Percentiles rank a stretch among this genome's conserved stretches.
phyloP scores from a whole-genome alignment of 495 filamentous ascomycete species.

The Halenospora varia region DNA sequence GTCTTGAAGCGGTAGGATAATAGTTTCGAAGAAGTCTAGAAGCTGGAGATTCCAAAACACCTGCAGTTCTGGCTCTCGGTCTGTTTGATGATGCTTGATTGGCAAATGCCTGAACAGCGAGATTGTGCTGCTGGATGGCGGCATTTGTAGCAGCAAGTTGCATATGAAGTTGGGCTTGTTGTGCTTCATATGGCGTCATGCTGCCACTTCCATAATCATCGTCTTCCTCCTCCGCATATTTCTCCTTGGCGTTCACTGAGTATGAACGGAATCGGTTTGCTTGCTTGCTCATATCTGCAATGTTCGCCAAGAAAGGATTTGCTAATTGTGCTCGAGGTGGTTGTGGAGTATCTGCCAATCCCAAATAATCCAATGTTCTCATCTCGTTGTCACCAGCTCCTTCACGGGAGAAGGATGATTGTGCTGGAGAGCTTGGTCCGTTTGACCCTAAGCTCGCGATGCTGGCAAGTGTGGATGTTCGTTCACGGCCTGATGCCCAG shows the following conservation, averaged over 20 bases:
- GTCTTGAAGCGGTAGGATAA: constrained; percentile 72
- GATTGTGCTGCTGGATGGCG: constrained; percentile 88
- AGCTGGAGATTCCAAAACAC: constrained; percentile 81
- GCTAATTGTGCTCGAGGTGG: constrained; percentile 68
- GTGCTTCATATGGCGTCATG: constrained; percentile 62
- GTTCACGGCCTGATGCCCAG: constrained; percentile 72
- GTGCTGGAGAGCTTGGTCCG: constrained; percentile 79
- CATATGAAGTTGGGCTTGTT: constrained; percentile 61
- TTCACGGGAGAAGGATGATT: constrained; percentile 86
- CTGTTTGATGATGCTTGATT: constrained; percentile 75
- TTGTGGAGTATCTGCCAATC: constrained; percentile 90
- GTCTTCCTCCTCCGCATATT: constrained; percentile 91
- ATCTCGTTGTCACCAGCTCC: constrained; percentile 85
- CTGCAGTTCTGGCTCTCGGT: constrained; percentile 80
- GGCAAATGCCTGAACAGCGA: constrained; percentile 88
- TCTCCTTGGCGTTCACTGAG: constrained; percentile 97
- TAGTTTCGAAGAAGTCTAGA: constrained; percentile 72
- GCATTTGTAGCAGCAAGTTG: constrained; percentile 76
- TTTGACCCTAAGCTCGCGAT: constrained; percentile 72
- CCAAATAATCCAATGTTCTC: constrained; percentile 92
- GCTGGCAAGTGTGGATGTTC: constrained; percentile 80
- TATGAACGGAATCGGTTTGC: constrained; percentile 91
- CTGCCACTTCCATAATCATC: constrained; percentile 77
- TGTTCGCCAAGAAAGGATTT: constrained; percentile 71
- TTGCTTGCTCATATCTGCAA: constrained; percentile 70